These are phyloP conservation scores for Heliamphora ciliata DNA, from an alignment of 179 eudicot genomes.

Conservation along the genomic window DNA sequence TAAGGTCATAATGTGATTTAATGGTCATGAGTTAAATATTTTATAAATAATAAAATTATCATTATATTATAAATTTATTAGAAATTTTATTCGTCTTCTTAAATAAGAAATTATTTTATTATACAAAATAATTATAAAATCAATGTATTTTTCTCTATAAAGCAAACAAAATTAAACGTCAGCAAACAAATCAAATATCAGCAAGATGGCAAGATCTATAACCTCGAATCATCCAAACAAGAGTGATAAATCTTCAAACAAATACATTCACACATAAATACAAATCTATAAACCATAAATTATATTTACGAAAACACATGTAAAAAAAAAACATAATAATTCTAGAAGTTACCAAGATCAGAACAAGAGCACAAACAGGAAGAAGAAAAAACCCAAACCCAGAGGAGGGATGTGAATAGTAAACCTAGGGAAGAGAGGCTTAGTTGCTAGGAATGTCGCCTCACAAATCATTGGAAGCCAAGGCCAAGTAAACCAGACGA, in stretches of 20 bases:
- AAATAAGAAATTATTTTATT: no score
- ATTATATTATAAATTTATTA: no score
- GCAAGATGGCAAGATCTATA: neutral
- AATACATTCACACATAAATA: neutral
- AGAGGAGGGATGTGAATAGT: neutral
- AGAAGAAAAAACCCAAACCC: neutral
- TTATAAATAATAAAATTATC: no score
- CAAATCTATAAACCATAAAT: neutral
- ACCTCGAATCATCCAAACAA: constrained; percentile 2
- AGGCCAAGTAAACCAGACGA: constrained; percentile 37
- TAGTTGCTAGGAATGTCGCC: constrained; percentile 36
- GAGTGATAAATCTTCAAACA: neutral
- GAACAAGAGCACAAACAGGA: constrained; percentile 9
- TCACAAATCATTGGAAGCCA: constrained; percentile 43
- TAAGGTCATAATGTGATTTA: no score
- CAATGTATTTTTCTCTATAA: neutral
- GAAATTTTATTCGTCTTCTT: no score
- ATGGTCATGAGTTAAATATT: no score
- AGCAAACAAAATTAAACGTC: neutral
- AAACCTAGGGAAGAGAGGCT: constrained; percentile 79
- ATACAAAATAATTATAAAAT: neutral
- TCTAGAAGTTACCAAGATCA: neutral
- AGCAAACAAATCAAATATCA: no score
- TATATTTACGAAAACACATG: neutral
- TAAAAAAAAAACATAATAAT: neutral